phyloP scores from a whole-genome alignment of 2,329 filamentous ascomycete species.

The Apiospora phragmitis region DNA sequence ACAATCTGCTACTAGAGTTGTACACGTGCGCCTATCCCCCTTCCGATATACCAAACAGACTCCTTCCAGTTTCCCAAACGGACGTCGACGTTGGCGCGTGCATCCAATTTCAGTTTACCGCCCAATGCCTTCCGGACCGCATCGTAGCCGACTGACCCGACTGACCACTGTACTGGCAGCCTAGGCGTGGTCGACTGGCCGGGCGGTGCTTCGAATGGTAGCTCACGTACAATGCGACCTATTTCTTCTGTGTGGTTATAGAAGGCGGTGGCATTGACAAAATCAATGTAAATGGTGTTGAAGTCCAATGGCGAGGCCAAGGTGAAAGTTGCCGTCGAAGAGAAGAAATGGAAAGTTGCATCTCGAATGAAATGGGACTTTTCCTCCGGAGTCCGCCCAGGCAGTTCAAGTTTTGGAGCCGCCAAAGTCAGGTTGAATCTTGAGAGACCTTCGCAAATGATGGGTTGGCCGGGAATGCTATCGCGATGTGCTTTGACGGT shows the following conservation, averaged over 20 bases:
- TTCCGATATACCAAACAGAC: constrained; percentile 68
- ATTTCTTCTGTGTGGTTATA: constrained; percentile 80
- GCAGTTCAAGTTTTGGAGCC: constrained; percentile 66
- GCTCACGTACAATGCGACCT: constrained; percentile 73
- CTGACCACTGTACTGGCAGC: constrained; percentile 79
- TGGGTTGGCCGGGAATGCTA: constrained; percentile 73
- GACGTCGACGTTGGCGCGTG: constrained; percentile 73
- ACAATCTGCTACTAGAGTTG: constrained; percentile 39
- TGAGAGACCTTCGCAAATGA: constrained; percentile 72
- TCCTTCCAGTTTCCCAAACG: constrained; percentile 75
- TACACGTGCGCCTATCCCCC: constrained; percentile 69
- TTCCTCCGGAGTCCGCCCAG: constrained; percentile 48
- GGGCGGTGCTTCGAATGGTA: constrained; percentile 75
- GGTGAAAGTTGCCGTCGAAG: constrained; percentile 82
- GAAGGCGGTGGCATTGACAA: constrained; percentile 79
- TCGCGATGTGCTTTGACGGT: constrained; percentile 69
- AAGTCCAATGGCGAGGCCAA: constrained; percentile 75
- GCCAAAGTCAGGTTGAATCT: constrained; percentile 70
- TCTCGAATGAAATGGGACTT: constrained; percentile 75
- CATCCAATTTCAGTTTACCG: constrained; percentile 76
- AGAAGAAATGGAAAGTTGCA: constrained; percentile 83
- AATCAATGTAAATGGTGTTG: constrained; percentile 75
- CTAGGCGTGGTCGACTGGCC: constrained; percentile 71
- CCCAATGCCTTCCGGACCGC: constrained; percentile 79
- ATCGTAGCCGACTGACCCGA: constrained; percentile 79